These are phyloP conservation scores for Coemansia sp. DNA, from an alignment of 192 early-diverging fungal species.

Conservation along the genomic window DNA sequence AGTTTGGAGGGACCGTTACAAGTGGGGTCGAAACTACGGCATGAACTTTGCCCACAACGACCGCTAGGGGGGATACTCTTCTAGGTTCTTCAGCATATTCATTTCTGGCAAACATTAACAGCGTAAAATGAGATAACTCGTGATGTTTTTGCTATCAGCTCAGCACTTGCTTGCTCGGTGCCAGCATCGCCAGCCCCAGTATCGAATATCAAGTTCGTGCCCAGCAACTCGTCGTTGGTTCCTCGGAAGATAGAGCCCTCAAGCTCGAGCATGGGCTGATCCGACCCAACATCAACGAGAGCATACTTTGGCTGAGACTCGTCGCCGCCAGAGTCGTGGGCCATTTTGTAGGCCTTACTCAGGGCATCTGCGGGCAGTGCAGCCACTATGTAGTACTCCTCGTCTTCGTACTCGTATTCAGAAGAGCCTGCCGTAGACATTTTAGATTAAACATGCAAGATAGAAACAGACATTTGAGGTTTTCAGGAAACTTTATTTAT, in stretches of 20 bases:
- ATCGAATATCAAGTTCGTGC: constrained; percentile 39
- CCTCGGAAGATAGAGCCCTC: constrained; percentile 41
- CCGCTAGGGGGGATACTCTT: background rate
- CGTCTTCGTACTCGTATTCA: constrained; percentile 34
- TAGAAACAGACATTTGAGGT: too few species aligned
- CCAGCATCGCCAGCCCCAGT: constrained; percentile 7
- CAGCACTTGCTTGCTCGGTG: constrained; percentile 6
- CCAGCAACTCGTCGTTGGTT: constrained; percentile 32
- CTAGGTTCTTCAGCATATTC: background rate
- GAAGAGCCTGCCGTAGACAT: background rate
- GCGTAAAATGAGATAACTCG: constrained; percentile 28
- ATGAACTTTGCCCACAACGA: constrained; percentile 54
- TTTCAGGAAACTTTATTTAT: background rate
- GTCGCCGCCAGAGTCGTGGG: background rate
- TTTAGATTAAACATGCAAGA: background rate
- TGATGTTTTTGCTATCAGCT: constrained; percentile 28
- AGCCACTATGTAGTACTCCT: constrained; percentile 38
- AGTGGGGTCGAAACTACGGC: constrained; percentile 49
- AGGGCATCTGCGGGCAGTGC: constrained; percentile 17
- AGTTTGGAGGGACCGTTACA: constrained; percentile 49
- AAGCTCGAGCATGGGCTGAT: constrained; percentile 38
- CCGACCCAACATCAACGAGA: constrained; percentile 37
- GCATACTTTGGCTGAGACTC: constrained; percentile 23
- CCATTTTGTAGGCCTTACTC: background rate
- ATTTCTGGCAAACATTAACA: constrained; percentile 15